Conservation (phyloP, 225 moss, liverwort and hornwort genomes). For the Sphagnum contortum region DNA sequence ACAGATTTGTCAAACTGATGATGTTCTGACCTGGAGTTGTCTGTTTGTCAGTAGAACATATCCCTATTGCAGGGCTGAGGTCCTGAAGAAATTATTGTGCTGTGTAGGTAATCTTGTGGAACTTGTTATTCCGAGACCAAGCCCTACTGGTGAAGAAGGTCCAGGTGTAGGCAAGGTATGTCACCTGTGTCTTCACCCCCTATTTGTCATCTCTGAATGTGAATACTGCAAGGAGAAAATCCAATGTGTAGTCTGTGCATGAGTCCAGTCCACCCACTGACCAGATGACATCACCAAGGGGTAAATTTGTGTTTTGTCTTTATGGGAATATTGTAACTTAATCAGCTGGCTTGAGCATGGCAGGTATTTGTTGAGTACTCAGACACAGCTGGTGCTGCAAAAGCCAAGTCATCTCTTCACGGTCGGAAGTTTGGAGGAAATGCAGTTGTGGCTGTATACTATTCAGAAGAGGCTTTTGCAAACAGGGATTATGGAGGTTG, state of each 20-base stretch:
- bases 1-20: background rate
- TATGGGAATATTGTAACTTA: background rate
- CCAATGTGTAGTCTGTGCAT: no score
- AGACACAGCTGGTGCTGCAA: slow-evolving; percentile 74
- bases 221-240: no score
- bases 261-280: no score
- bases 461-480: slow-evolving; percentile 77
- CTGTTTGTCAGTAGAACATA: slow-evolving; percentile 60
- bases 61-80: slow-evolving; percentile 24
- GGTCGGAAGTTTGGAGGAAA: slow-evolving; percentile 87
- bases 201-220: background rate
- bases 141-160: slow-evolving; percentile 19
- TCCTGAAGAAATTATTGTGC: background rate
- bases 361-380: slow-evolving; percentile 94
- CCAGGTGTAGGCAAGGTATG: slow-evolving; percentile 38
- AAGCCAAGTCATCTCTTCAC: slow-evolving; percentile 76
- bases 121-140: slow-evolving; percentile 33
- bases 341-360: background rate
- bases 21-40: slow-evolving; percentile 25
- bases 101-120: slow-evolving; percentile 23
- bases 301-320: background rate
- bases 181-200: background rate
- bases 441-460: slow-evolving; percentile 87
- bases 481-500: slow-evolving; percentile 74
- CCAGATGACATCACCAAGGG: background rate